Percentiles rank a stretch among this genome's conserved stretches.
These are phyloP conservation scores for Chytridium lagenaria DNA, from an alignment of 371 early-diverging fungal species.

Conservation along the genomic window DNA sequence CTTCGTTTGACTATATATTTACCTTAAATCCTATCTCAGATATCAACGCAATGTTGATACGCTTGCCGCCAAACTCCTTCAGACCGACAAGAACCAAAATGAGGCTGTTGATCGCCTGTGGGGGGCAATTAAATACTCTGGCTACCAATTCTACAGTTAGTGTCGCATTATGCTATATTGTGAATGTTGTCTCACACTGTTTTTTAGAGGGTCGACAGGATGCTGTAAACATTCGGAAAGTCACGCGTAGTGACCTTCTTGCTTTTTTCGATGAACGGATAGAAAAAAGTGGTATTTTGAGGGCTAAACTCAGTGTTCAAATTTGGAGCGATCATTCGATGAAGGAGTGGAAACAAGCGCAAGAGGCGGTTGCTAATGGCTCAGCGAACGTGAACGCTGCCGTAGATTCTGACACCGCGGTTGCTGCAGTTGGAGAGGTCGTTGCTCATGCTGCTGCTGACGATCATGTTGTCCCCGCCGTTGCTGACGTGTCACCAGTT, in stretches of 20 bases:
- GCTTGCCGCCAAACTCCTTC: slow-evolving; percentile 20
- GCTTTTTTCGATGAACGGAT: slow-evolving; percentile 25
- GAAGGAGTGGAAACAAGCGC: background rate
- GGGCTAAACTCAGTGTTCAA: slow-evolving; percentile 36
- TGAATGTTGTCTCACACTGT: no score
- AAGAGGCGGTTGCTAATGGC: background rate
- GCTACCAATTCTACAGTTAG: slow-evolving; percentile 32
- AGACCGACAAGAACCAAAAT: slow-evolving; percentile 36
- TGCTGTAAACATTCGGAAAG: slow-evolving; percentile 9
- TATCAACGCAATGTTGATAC: slow-evolving; percentile 26
- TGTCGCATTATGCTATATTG: no score
- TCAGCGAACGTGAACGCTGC: background rate
- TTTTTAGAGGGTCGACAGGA: background rate
- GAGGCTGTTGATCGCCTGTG: slow-evolving; percentile 29
- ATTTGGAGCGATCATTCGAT: slow-evolving; percentile 30
- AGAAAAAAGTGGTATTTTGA: background rate
- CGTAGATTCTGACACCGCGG: background rate
- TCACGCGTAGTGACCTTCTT: slow-evolving; percentile 22
- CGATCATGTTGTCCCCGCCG: background rate
- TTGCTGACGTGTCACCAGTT: background rate
- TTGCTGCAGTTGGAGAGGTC: background rate
- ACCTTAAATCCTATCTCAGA: background rate
- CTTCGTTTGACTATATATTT: background rate
- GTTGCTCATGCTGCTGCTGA: background rate
- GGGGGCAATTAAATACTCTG: slow-evolving; percentile 27